Evolutionary conservation across 2,329 filamentous ascomycete genomes (phyloP).

Genomic region (Sordariomycetes sp.): DNA sequence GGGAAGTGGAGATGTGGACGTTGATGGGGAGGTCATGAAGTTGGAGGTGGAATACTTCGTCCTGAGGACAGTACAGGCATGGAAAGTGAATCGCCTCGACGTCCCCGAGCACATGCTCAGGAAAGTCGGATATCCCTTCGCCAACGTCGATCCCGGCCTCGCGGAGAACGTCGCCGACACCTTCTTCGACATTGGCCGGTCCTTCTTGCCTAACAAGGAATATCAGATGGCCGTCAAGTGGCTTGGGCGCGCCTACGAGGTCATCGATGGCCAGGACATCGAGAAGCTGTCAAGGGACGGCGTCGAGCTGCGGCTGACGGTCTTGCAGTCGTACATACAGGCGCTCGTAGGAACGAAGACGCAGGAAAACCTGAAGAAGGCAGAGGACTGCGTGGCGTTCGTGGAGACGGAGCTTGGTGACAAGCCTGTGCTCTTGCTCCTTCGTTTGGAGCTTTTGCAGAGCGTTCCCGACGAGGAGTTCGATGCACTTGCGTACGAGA

Average conservation of each 20-base stretch:
- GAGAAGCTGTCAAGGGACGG: constrained; percentile 47
- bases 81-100: constrained; percentile 61
- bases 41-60: constrained; percentile 54
- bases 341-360: constrained; percentile 37
- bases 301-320: constrained; percentile 52
- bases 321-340: constrained; percentile 54
- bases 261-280: constrained; percentile 44
- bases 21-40: not conserved
- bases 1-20: not conserved
- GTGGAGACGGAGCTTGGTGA: constrained; percentile 54
- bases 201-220: constrained; percentile 39
- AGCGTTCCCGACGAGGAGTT: constrained; percentile 33
- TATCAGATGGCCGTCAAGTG: constrained; percentile 53
- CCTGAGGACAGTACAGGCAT: constrained; percentile 59
- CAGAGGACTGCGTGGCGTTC: constrained; percentile 45
- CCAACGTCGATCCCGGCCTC: constrained; percentile 31
- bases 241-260: constrained; percentile 57
- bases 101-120: constrained; percentile 69
- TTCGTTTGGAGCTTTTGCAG: constrained; percentile 58
- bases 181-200: constrained; percentile 62
- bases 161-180: constrained; percentile 56
- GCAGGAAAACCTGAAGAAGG: constrained; percentile 33
- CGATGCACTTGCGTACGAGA: constrained; percentile 34
- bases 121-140: constrained; percentile 36
- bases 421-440: constrained; percentile 53